phyloP scores from a whole-genome alignment of 2,329 filamentous ascomycete species.

The Aspergillus versicolor region DNA sequence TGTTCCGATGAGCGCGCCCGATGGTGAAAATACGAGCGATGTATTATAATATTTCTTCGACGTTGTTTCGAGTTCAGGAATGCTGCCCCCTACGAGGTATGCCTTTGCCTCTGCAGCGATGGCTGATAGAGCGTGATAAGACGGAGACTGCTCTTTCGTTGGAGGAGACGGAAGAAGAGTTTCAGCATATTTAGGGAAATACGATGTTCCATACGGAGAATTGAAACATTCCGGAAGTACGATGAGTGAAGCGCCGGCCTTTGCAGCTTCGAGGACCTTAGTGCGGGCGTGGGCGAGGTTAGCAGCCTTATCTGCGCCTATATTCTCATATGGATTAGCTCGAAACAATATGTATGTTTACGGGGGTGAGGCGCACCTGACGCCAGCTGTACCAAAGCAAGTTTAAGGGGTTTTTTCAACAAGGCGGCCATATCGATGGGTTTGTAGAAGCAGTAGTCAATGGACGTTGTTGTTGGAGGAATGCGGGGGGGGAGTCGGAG shows the following conservation, averaged over 20 bases:
- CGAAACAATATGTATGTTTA: neutral
- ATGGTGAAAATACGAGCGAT: conserved; percentile 75
- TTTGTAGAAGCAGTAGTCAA: neutral
- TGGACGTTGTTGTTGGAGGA: neutral
- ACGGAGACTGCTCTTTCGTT: conserved; percentile 67
- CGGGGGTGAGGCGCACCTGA: conserved; percentile 51
- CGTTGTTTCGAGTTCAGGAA: conserved; percentile 72
- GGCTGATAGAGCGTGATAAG: conserved; percentile 77
- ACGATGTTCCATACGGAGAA: conserved; percentile 88
- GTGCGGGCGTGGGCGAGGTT: conserved; percentile 80
- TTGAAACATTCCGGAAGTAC: conserved; percentile 99
- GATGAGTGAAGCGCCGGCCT: conserved; percentile 75
- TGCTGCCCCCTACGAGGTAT: conserved; percentile 87
- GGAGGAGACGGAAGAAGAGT: conserved; percentile 78
- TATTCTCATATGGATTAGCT: neutral
- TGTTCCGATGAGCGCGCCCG: conserved; percentile 75
- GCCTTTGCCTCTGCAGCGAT: conserved; percentile 76
- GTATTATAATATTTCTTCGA: conserved; percentile 87
- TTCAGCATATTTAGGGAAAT: conserved; percentile 91
- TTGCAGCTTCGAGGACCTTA: conserved; percentile 79
- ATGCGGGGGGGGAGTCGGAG: neutral
- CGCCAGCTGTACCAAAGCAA: conserved; percentile 79
- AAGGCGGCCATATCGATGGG: conserved; percentile 49
- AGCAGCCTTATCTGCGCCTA: conserved; percentile 73
- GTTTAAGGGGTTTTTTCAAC: conserved; percentile 73